Percentiles rank a stretch among this genome's conserved stretches.
These are phyloP conservation scores for Talaromyces verruculosus DNA, from an alignment of 2,329 filamentous ascomycete genomes.

Conservation along the genomic window DNA sequence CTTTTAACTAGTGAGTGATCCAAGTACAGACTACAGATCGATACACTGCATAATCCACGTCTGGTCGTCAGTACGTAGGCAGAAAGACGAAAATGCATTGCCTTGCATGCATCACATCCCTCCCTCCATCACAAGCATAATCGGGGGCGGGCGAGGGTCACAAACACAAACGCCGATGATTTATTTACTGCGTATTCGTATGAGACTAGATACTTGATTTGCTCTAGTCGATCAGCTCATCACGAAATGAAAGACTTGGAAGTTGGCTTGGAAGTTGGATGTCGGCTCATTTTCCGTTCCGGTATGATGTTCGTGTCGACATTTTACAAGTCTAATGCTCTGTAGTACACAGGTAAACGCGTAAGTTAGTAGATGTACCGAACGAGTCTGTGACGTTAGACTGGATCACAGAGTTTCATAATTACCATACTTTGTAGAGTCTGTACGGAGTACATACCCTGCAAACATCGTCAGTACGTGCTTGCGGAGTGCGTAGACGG, in stretches of 20 bases:
- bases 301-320: not conserved
- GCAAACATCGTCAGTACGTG: not conserved
- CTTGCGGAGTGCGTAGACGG: not conserved
- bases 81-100: conserved; percentile 28
- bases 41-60: not conserved
- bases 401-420: conserved; percentile 6
- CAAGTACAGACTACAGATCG: not conserved
- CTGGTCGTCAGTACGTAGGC: not conserved
- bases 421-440: not conserved
- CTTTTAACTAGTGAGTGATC: not conserved
- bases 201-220: not conserved
- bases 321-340: no score
- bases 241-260: not conserved
- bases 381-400: conserved; percentile 1
- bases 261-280: not conserved
- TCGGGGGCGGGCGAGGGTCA: not conserved
- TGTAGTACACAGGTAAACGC: not conserved
- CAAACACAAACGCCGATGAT: not conserved
- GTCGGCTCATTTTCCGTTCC: conserved; percentile 1
- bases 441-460: not conserved
- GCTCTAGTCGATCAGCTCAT: not conserved
- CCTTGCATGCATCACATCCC: conserved; percentile 5
- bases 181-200: not conserved
- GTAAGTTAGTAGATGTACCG: not conserved
- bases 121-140: not conserved